These are phyloP conservation scores for Nothophoma quercina DNA, from an alignment of 2,329 filamentous ascomycete genomes.

Conservation along the genomic window DNA sequence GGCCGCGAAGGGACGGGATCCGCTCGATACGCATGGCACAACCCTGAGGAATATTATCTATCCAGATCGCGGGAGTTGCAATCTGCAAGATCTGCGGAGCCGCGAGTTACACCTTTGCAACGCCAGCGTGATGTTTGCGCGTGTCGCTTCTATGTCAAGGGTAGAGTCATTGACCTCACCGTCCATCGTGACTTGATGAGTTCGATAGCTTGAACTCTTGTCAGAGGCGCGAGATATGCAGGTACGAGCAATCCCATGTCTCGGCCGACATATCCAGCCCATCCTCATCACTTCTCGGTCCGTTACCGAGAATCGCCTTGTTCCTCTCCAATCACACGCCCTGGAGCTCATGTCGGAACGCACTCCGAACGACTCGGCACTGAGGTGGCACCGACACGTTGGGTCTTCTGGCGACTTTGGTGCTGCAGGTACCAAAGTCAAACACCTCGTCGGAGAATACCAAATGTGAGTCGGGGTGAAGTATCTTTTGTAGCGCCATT, in stretches of 20 bases:
- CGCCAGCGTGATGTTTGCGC: background rate
- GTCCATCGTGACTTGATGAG: background rate
- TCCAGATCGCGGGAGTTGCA: constrained; percentile 5
- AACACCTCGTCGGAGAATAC: constrained; percentile 8
- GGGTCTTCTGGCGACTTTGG: constrained; percentile 3
- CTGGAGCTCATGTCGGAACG: background rate
- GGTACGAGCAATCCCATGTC: constrained; percentile 2
- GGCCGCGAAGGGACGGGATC: constrained; percentile 1
- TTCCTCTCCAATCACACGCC: constrained; percentile 7
- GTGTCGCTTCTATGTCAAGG: background rate
- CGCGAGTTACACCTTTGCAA: constrained; percentile 1
- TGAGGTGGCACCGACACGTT: constrained; percentile 4
- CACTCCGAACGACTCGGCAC: constrained; percentile 5
- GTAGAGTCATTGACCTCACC: background rate
- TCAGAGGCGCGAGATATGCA: background rate
- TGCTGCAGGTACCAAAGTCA: constrained; percentile 9
- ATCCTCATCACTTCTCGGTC: constrained; percentile 9
- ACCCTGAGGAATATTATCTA: constrained; percentile 6
- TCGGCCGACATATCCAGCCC: constrained; percentile 2
- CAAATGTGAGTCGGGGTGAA: no score
- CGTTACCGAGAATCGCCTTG: constrained; percentile 5
- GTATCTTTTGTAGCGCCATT: constrained; percentile 2
- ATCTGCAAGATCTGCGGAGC: constrained; percentile 10
- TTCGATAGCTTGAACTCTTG: background rate
- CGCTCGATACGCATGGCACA: constrained; percentile 1